phyloP scores from a whole-genome alignment of 345 rosid genomes.

The Murraya paniculata region DNA sequence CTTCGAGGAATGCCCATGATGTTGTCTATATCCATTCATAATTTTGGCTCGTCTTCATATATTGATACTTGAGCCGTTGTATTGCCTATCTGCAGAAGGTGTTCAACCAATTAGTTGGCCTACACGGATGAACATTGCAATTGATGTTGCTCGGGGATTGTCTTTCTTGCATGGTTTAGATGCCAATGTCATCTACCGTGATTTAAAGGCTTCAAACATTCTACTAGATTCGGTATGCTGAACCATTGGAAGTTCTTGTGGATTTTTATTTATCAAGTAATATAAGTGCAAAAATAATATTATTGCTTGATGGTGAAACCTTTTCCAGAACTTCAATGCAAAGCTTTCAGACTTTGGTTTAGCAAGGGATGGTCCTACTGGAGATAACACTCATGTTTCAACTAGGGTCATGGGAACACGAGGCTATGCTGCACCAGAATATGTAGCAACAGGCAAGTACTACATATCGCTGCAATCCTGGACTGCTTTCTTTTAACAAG shows the following conservation, averaged over 20 bases:
- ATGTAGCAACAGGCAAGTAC: constrained; percentile 71
- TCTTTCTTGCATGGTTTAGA: constrained; percentile 58
- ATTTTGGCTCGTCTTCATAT: not conserved
- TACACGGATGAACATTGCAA: constrained; percentile 48
- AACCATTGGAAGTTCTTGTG: constrained; percentile 4
- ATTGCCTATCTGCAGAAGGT: constrained; percentile 36
- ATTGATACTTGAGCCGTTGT: not conserved
- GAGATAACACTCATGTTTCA: constrained; percentile 84
- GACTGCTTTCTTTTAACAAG: not conserved
- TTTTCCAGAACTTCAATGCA: constrained; percentile 61
- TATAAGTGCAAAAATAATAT: not conserved
- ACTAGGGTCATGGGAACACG: constrained; percentile 83
- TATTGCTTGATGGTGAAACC: constrained; percentile 8
- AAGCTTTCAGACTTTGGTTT: constrained; percentile 95
- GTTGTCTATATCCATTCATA: not conserved
- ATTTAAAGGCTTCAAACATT: constrained; percentile 66
- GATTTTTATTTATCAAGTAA: not conserved
- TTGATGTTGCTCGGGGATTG: constrained; percentile 54
- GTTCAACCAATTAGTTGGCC: constrained; percentile 59
- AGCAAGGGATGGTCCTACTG: constrained; percentile 93
- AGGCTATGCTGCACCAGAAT: constrained; percentile 96
- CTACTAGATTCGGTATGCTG: constrained; percentile 60
- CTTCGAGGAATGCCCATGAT: not conserved
- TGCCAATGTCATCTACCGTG: constrained; percentile 67
- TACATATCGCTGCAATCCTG: not conserved